A percentile compares a stretch with the other conserved stretches of the same genome.
These are phyloP conservation scores for Scalesia atractyloides DNA, from an alignment of 129 eudicot species.

Conservation along the genomic window DNA sequence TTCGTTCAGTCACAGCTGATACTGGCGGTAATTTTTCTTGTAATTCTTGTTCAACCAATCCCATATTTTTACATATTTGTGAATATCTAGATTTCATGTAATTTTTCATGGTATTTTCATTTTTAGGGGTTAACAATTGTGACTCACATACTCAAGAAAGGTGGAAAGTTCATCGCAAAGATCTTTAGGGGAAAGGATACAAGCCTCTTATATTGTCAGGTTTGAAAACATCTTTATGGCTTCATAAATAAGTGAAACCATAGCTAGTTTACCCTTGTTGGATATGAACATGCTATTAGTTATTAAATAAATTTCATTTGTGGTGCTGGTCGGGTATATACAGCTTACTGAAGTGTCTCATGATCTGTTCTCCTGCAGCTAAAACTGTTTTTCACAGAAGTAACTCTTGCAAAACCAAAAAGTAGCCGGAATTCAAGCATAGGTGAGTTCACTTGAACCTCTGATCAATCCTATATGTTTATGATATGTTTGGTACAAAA, in stretches of 20 bases:
- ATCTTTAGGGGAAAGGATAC: constrained; percentile 98
- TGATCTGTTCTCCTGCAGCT: constrained; percentile 58
- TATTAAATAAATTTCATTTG: background rate
- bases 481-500: background rate
- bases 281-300: background rate
- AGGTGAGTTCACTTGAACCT: constrained; percentile 52
- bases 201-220: constrained; percentile 97
- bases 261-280: background rate
- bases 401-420: constrained; percentile 96
- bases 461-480: background rate
- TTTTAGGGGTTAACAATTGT: constrained; percentile 96
- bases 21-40: constrained; percentile 60
- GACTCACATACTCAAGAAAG: constrained; percentile 85
- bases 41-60: background rate
- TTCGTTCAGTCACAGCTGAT: constrained; percentile 97
- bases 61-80: background rate
- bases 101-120: background rate
- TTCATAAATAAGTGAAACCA: background rate
- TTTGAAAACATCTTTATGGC: constrained; percentile 19
- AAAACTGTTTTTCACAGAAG: constrained; percentile 86
- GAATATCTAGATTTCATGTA: constrained; percentile 6
- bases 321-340: background rate
- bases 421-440: constrained; percentile 99
- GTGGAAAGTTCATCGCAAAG: constrained; percentile 98
- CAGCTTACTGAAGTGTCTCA: background rate